Evolutionary conservation across 148 eudicot genomes (phyloP), one percentile per base, ranked within the genome.

Genomic region (Vaccinium corymbosum): DNA sequence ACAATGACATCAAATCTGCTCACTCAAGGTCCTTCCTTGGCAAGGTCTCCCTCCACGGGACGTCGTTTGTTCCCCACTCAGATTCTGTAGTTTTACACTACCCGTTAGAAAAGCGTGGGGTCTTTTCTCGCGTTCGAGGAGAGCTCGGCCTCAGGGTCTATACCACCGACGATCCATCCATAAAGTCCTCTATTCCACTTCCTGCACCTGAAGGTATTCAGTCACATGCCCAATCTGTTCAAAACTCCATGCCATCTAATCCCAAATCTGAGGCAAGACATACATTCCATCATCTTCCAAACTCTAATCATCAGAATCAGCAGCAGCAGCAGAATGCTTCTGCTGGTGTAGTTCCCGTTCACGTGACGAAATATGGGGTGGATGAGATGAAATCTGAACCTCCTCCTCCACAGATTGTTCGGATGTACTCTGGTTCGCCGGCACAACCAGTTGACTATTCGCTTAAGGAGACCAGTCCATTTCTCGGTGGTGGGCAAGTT

Each of bases 401-500:
- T 35, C 90, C 90, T n/a, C 95, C 95, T 81, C 92, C 97, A 11
- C 89, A 87, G 90, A 88, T 95, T 22, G 91, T 94, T 8, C 89
- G 91, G 22, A 93, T 93, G 97, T 90, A 94, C 83, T 91, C 98
- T 12, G 92, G 83, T 46, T 87, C 98, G 25, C 85, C 91, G 49
- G 89, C 97, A 35, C 99, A 97, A 83, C 98, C 99, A 14, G 89
- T 87, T 74, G 99, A 97, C 80, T 94, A 85, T 86, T 94, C 99
- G 11, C 93, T 97, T 55, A 97, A 97, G 84, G 99, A 97, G 89
- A 97, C 99, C 0, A 97, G 98, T 80, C 99, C 99, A 7, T 97
- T 89, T 78, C 97, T 97, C 61, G 99, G 99, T 78, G 99, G 99
- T 20, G 99, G 99, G 11, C 83, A 92, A 46, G 97, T 97, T n/a